These are phyloP conservation scores for Alternaria solani DNA, from an alignment of 2,329 filamentous ascomycete species.

Conservation along the genomic window DNA sequence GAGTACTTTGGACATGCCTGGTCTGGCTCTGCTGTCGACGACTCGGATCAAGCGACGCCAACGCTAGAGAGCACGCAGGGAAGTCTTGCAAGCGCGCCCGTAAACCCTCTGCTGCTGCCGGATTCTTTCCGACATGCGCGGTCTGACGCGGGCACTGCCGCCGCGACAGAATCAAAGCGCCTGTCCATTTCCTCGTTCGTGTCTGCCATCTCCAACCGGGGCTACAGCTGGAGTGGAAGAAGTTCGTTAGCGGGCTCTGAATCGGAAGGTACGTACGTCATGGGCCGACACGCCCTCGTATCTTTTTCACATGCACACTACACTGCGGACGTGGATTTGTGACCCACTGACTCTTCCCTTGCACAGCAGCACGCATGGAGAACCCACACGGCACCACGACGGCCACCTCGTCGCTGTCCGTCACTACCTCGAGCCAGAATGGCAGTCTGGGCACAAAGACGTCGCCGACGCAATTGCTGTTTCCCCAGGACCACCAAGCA, in stretches of 20 bases:
- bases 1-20: slow-evolving; percentile 32
- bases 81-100: slow-evolving; percentile 23
- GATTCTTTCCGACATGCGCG: slow-evolving; percentile 58
- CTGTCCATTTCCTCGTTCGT: slow-evolving; percentile 76
- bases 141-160: slow-evolving; percentile 53
- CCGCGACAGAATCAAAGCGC: slow-evolving; percentile 64
- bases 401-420: slow-evolving; percentile 53
- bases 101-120: slow-evolving; percentile 51
- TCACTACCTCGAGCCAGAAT: slow-evolving; percentile 57
- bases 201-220: slow-evolving; percentile 64
- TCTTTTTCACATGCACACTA: slow-evolving; percentile 9
- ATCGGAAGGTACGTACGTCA: slow-evolving; percentile 53
- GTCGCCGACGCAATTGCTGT: slow-evolving; percentile 50
- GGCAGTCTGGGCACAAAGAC: slow-evolving; percentile 49
- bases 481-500: slow-evolving; percentile 43
- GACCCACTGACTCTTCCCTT: slow-evolving; percentile 12
- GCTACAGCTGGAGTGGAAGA: slow-evolving; percentile 57
- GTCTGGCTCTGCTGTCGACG: slow-evolving; percentile 58
- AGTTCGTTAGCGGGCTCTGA: slow-evolving; percentile 58
- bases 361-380: slow-evolving; percentile 40
- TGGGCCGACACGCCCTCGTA: slow-evolving; percentile 6
- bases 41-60: slow-evolving; percentile 56
- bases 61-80: slow-evolving; percentile 38
- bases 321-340: background rate
- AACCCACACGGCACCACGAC: slow-evolving; percentile 50